Percentiles rank a stretch among this genome's conserved stretches.
phyloP scores from a whole-genome alignment of 805 yeast genomes.

The Candida tibetensis region DNA sequence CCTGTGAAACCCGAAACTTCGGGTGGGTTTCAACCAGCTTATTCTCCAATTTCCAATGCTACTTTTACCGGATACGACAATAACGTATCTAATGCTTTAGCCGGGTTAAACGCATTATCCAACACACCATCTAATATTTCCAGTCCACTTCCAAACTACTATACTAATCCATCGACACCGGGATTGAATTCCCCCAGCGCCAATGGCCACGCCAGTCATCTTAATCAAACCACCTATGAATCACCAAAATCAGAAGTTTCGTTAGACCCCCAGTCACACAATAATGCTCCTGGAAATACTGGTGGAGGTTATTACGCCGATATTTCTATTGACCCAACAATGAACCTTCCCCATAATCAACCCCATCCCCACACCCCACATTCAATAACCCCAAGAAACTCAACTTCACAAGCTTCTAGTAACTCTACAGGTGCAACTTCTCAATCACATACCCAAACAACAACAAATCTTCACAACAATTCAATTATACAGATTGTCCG shows the following conservation, averaged over 20 bases:
- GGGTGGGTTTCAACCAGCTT: conserved; percentile 27
- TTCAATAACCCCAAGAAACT: conserved; percentile 28
- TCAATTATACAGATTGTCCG: conserved; percentile 40
- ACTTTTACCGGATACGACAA: conserved; percentile 42
- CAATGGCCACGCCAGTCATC: conserved; percentile 9
- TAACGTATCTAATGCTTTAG: conserved; percentile 40
- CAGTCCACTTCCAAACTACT: conserved; percentile 24
- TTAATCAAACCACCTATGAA: conserved; percentile 17
- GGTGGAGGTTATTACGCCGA: conserved; percentile 46
- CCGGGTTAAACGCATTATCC: conserved; percentile 43
- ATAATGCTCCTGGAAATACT: conserved; percentile 23
- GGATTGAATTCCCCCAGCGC: conserved; percentile 20
- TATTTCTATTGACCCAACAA: conserved; percentile 43
- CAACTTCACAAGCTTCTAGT: conserved; percentile 17
- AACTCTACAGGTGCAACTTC: neutral
- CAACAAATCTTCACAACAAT: conserved; percentile 28
- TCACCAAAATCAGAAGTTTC: conserved; percentile 26
- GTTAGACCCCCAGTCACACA: conserved; percentile 32
- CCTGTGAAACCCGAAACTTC: conserved; percentile 11
- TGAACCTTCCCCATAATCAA: conserved; percentile 44
- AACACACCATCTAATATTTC: conserved; percentile 30
- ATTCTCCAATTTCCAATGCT: conserved; percentile 34
- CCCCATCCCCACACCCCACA: conserved; percentile 30
- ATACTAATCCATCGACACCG: conserved; percentile 22
- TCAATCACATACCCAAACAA: neutral